These are phyloP conservation scores for Aureobasidium lini DNA, from an alignment of 2,329 filamentous ascomycete species.

Conservation along the genomic window DNA sequence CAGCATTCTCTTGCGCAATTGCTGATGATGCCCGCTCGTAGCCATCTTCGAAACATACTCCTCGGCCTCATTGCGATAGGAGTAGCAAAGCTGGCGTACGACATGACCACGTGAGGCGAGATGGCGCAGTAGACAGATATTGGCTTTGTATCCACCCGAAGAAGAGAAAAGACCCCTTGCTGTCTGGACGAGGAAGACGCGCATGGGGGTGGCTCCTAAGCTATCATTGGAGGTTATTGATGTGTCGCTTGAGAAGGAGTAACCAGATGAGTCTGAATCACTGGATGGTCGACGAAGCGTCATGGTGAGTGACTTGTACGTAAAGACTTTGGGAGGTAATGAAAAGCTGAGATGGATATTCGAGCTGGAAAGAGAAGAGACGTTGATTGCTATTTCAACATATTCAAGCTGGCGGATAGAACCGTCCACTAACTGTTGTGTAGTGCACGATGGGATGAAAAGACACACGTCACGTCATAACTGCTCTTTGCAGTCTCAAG, in stretches of 20 bases:
- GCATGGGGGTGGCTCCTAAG: not conserved
- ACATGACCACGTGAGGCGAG: not conserved
- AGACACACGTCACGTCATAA: no score
- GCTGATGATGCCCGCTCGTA: not conserved
- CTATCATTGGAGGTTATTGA: not conserved
- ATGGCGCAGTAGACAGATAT: not conserved
- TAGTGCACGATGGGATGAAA: no score
- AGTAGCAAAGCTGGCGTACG: constrained; percentile 3
- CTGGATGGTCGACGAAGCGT: no score
- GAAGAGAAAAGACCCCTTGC: not conserved
- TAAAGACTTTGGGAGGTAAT: no score
- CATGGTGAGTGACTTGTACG: no score
- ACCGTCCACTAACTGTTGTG: no score
- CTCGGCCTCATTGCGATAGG: not conserved
- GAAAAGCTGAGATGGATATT: no score
- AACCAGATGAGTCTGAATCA: not conserved
- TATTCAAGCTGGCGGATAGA: no score
- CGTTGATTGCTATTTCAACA: no score
- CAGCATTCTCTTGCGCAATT: not conserved
- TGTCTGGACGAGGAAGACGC: not conserved
- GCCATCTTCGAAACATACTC: not conserved
- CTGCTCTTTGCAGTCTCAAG: no score
- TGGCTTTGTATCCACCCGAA: not conserved
- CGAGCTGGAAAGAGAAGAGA: no score
- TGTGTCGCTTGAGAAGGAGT: not conserved